Base-by-base conservation (phyloP, 345 rosid genomes). In the Populus alba region DNA sequence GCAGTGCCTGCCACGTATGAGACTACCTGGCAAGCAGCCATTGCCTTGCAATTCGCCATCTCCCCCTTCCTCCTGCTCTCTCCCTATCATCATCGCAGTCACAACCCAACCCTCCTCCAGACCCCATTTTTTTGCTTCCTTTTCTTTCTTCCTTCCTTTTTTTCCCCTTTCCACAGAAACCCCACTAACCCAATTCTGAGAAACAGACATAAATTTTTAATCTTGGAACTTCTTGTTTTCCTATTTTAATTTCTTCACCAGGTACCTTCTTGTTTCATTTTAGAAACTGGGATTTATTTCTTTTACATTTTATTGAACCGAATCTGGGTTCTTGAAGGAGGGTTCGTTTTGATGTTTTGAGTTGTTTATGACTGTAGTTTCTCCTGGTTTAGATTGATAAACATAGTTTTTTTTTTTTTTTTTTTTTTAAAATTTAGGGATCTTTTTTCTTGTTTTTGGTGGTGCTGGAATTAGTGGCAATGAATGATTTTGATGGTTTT, bases 1-100 rank as follows among this genome's bases (percentile, higher is more conserved):
- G 71, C 77, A 77, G 73, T 68, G 65, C 59, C 66, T 83, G 93
- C 91, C 97, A 90, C 94, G 98, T 93, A 94, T 79, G 75, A 33
- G 80, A 73, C 88, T 86, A 85, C 90, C 90, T 87, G 96, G 92
- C 91, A 75, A 33, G 75, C 85, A 77, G 80, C 86, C 73, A 68
- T 87, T 83, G 92, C 91, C 84, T 90, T 45, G 51, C 90, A 69
- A 35, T 73, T 81, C 53, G 70, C 71, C 76, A 51, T 72, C 68
- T 76, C 66, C 68, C 72, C 66, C 57, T 61, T 4, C 25, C 67
- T 33, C 27, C 1, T 27, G 38, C 75, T 6, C 0, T 17, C 22
- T 23, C 22, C 31, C 39, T 31, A 10, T 66, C 68, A 27, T 66
- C 22, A 66, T 59, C 29, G 23, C 65, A n/a, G 65, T 59, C 65